A percentile compares a stretch with the other conserved stretches of the same genome.
phyloP scores from a whole-genome alignment of 2,329 filamentous ascomycete genomes.

The Cyanodermella asteris region DNA sequence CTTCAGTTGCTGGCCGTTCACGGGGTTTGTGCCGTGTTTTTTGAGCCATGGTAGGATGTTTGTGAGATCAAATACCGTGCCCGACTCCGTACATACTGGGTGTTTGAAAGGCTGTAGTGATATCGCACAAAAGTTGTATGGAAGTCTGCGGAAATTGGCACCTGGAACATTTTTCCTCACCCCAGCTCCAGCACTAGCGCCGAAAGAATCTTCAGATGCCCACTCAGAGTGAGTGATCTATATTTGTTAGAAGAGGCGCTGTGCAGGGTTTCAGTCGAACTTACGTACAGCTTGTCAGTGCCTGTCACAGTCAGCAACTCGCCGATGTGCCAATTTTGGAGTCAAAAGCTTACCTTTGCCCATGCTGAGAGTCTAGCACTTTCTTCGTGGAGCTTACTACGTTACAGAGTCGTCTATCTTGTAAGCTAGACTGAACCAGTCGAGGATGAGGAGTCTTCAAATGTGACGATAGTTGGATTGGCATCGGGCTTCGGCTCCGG shows the following conservation, averaged over 20 bases:
- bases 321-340: neutral
- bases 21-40: slow-evolving; percentile 80
- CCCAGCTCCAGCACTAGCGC: slow-evolving; percentile 53
- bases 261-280: neutral
- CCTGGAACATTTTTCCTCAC: slow-evolving; percentile 32
- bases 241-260: slow-evolving; percentile 12
- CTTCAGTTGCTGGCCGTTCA: slow-evolving; percentile 58
- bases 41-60: slow-evolving; percentile 88
- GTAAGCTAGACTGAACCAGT: too few species aligned
- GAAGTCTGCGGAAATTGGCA: slow-evolving; percentile 62
- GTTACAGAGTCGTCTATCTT: too few species aligned
- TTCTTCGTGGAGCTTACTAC: too few species aligned
- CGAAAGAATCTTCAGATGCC: slow-evolving; percentile 75
- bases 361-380: too few species aligned
- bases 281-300: slow-evolving; percentile 9
- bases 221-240: slow-evolving; percentile 95
- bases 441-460: too few species aligned
- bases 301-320: slow-evolving; percentile 3
- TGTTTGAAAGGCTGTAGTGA: slow-evolving; percentile 89
- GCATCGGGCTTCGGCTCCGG: too few species aligned
- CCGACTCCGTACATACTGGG: slow-evolving; percentile 71
- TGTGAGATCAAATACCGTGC: slow-evolving; percentile 85
- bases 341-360: slow-evolving; percentile 7
- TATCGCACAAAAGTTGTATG: slow-evolving; percentile 95
- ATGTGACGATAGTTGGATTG: too few species aligned